Base-by-base conservation (phyloP, 768 basidiomycete genomes). In the Multifurca ochricompacta region DNA sequence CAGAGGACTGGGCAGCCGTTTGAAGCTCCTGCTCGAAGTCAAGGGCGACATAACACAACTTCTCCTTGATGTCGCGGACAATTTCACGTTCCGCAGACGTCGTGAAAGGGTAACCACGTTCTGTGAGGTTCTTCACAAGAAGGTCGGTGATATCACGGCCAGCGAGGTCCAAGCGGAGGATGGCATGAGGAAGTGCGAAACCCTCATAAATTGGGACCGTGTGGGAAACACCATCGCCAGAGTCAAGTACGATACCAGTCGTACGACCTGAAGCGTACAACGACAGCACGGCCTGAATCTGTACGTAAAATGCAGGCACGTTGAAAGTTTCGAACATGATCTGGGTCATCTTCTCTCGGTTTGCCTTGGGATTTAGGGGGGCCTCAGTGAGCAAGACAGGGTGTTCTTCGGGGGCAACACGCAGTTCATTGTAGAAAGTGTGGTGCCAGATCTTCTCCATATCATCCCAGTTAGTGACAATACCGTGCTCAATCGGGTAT, bases 401-500 rank as follows among this genome's bases (percentile, higher is more conserved):
- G 70, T 85, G 84, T 65, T 86, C 85, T 67, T 86, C 84, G 9
- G 83, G 83, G 3, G 85, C 84, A 54, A 85, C 83, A 68, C 85
- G 83, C 56, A 86, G 77, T 65, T 85, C 85, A 65, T 86, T 85
- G 73, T 85, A 94, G 73, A 94, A 95, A 30, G 92, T 93, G 77
- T 94, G 91, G 70, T 93, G 91, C 91, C 91, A 95, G 70, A 94
- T 94, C 76, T 94, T 93, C 77, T 95, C 93, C 91, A 94, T 94
- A 73, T 94, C 92, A 65, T 94, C 93, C 93, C 93, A 96, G 82
- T 96, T 93, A 71, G 91, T 93, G 69, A 95, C 88, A 67, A 91
- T 87, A 72, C 90, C 89, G 74, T 91, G 90, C 70, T 92, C 88
- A 63, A 91, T 91, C 48, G 90, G 92, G 74, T 95, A 91, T 74